Base-by-base conservation (phyloP, 495 filamentous ascomycete species). In the Xylaria longipes region DNA sequence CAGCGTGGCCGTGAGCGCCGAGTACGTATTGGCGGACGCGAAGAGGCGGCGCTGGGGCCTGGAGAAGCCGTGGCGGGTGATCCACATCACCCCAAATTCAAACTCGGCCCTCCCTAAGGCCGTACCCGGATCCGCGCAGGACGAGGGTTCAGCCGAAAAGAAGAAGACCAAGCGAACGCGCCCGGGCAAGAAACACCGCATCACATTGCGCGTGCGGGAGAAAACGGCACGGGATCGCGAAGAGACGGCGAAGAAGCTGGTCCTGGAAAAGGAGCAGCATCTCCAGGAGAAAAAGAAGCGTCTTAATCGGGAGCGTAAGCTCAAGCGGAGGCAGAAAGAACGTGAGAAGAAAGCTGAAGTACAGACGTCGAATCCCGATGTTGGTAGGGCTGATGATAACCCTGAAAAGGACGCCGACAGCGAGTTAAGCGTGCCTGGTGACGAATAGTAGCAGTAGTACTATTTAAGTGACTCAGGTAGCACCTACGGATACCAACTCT, bases 51-150 rank as follows among this genome's bases (percentile, higher is more conserved):
- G 81, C 15, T 88, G 87, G 83, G 87, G 87, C 0, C 80, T 87
- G 31, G 85, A 85, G 71, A 77, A 87, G 66, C 86, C 87, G 5
- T 90, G 88, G 88, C 81, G 83, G 62, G 86, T 89, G 41, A 82
- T 76, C n/a, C 80, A 69, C 25, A 76, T 84, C 43, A 73, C 57
- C 9, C 70, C 78, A 46, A 71, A 66, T 14, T 50, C 54, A 17
- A 72, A 65, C 43, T 8, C 45, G 6, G 57, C 3, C 37, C 31
- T 37, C 20, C 1, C 57, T 20, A 41, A 54, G 43, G 6, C 68
- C 0, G 14, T 39, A 37, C 7, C 56, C n/a, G 72, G 58, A 27
- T 17, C 29, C 9, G 65, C 52, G 17, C 52, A n/a, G 45, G 29
- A 57, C 11, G 33, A 60, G 14, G 65, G 57, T 33, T 69, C 62